Evolutionary conservation across 1,284 basidiomycete genomes (phyloP), one percentile per base, ranked within the genome.

Genomic region (Malassezia equina): DNA sequence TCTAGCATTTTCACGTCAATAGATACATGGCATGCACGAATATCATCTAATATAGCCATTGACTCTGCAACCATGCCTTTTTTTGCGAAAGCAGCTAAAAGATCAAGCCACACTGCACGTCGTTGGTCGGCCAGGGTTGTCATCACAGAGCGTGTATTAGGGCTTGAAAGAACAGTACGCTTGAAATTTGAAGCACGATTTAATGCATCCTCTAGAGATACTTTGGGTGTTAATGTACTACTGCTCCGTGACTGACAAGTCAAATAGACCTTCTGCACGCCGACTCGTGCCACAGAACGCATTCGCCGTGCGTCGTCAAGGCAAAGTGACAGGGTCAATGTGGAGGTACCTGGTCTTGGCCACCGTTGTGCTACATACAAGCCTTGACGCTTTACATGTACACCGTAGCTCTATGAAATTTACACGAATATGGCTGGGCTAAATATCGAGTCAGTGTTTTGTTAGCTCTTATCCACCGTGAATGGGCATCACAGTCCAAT

Each of bases 1-100:
- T 68, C 63, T 43, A 66, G 61, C 52, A 55, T 55, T 19, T 60
- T 51, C 28, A 63, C 55, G 46, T 57, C 51, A 5, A 57, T 28
- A 7, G 47, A 32, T 13, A 59, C 59, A 3, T 56, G 48, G 19
- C 51, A 59, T 2, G 47, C 23, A 12, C 60, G 47, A 61, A 66
- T 65, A 49, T 69, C 65, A 23, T 52, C 50, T 7, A 62, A 25
- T n/a, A 64, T 33, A 5, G 46, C 58, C n/a, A 51, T 32, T 0
- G 47, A 52, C 19, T 67, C 64, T 25, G 56, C 41, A 3, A 60
- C 39, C 13, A 59, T 31, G 0, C 61, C 65, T 7, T 62, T 57
- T 24, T 51, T 36, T 3, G 58, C 59, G 12, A 67, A 51, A 5
- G 17, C 19, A n/a, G 21, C n/a, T 8, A 53, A 13, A 12, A 47